Evolutionary conservation across 306 rosid genomes (phyloP), one percentile per base, ranked within the genome.

Genomic region (Medicago lupulina): DNA sequence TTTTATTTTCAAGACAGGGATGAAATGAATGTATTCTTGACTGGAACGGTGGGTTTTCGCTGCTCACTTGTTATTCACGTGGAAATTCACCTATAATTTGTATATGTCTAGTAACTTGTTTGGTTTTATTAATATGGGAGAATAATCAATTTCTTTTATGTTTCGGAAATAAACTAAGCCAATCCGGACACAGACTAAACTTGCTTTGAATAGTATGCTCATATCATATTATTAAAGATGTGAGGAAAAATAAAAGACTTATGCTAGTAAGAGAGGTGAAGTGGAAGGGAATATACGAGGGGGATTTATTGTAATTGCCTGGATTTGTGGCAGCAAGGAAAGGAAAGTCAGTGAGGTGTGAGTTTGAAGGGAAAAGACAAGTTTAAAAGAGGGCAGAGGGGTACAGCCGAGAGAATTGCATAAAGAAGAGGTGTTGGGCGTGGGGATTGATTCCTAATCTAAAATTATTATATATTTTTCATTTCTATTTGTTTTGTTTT

Each of bases 31-130:
- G 60, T 41, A 2, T 17, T 8, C 17, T 69, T 40, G 9, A 51
- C 38, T 49, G 70, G 44, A 47, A 53, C 64, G 49, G 50, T 34
- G 6, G 60, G 71, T 36, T 65, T 66, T 36, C 54, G 15, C 28
- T 77, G 11, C 21, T 18, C 62, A n/a, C 49, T 39, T 79, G 7
- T 19, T 66, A 58, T 57, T 70, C 76, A 55, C 47, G 46, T 46
- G 67, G 76, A 13, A 73, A 15, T 75, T 78, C 31, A 49, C 44
- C 18, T 36, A 47, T 81, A 31, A 28, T 76, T 58, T 6, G 7
- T 75, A 46, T 44, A 44, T 66, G 54, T 31, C 72, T 7, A n/a
- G 58, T 39, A n/a, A 53, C 16, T 53, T 65, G 57, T 23, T 31
- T n/a, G 9, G 67, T 40, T 65, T 43, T 39, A n/a, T 57, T 49